A percentile compares a stretch with the other conserved stretches of the same genome.
Conservation (phyloP, 2,329 filamentous ascomycete species). For the Pezizomycotina sp. region DNA sequence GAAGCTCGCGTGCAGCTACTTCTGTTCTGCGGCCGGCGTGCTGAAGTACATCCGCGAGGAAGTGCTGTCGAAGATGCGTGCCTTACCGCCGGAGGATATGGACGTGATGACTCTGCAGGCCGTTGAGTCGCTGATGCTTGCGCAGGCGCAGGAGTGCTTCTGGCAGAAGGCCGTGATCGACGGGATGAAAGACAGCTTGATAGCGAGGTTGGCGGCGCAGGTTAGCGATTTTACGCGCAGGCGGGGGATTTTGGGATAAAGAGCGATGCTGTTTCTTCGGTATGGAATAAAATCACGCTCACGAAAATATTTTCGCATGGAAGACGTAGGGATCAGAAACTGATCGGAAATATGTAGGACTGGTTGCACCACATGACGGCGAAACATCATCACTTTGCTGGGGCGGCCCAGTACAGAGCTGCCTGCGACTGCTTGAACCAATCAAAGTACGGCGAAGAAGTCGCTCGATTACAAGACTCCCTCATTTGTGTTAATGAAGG, state of each 20-base stretch:
- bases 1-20: slow-evolving; percentile 77
- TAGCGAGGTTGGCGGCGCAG: slow-evolving; percentile 76
- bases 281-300: too few relatives aligned
- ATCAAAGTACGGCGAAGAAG: slow-evolving; percentile 85
- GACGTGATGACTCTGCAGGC: slow-evolving; percentile 73
- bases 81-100: slow-evolving; percentile 86
- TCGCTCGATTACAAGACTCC: slow-evolving; percentile 69
- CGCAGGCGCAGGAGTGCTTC: slow-evolving; percentile 91
- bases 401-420: slow-evolving; percentile 81
- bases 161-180: slow-evolving; percentile 97
- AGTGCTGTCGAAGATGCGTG: slow-evolving; percentile 66
- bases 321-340: too few relatives aligned
- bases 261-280: slow-evolving; percentile 52
- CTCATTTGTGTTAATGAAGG: slow-evolving; percentile 70
- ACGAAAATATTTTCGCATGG: too few relatives aligned
- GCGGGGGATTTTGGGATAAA: slow-evolving; percentile 75
- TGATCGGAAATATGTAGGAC: too few relatives aligned
- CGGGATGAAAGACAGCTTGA: slow-evolving; percentile 75
- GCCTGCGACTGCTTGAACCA: slow-evolving; percentile 87
- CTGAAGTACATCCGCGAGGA: slow-evolving; percentile 59
- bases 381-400: slow-evolving; percentile 94
- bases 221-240: slow-evolving; percentile 79
- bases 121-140: slow-evolving; percentile 66
- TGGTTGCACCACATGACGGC: slow-evolving; percentile 98
- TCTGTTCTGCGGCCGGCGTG: slow-evolving; percentile 72